phyloP scores from a whole-genome alignment of 2,329 filamentous ascomycete species.

The Venturia pyrina region DNA sequence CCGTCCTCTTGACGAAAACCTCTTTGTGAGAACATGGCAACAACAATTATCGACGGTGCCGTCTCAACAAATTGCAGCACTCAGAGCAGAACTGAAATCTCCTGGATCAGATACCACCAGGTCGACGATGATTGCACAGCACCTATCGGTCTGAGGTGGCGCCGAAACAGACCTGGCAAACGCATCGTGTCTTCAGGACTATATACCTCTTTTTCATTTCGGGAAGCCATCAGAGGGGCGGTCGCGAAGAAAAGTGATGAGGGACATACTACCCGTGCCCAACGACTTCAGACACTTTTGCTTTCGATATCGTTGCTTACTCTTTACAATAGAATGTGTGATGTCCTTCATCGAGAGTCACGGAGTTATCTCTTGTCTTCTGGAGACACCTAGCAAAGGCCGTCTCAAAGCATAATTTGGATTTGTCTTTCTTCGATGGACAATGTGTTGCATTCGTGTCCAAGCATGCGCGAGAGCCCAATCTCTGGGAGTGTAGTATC shows the following conservation, averaged over 20 bases:
- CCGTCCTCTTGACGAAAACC: background rate
- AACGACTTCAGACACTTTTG: background rate
- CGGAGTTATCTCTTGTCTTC: background rate
- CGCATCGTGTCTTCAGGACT: background rate
- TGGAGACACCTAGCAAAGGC: background rate
- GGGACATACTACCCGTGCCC: background rate
- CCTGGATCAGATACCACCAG: background rate
- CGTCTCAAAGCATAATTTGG: background rate
- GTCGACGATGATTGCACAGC: background rate
- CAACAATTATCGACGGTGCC: background rate
- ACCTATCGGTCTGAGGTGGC: background rate
- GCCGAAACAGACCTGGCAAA: background rate
- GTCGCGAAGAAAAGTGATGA: background rate
- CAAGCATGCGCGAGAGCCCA: background rate
- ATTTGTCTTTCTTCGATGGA: background rate
- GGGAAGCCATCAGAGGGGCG: background rate
- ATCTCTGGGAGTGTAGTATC: background rate
- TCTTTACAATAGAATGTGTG: background rate
- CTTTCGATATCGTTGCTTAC: background rate
- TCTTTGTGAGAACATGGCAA: background rate
- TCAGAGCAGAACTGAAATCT: background rate
- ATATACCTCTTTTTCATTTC: background rate
- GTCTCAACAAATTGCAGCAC: background rate
- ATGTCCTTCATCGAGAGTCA: background rate
- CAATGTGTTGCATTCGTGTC: background rate